Base-by-base conservation (phyloP, 345 rosid genomes). In the Cochlearia excelsa region DNA sequence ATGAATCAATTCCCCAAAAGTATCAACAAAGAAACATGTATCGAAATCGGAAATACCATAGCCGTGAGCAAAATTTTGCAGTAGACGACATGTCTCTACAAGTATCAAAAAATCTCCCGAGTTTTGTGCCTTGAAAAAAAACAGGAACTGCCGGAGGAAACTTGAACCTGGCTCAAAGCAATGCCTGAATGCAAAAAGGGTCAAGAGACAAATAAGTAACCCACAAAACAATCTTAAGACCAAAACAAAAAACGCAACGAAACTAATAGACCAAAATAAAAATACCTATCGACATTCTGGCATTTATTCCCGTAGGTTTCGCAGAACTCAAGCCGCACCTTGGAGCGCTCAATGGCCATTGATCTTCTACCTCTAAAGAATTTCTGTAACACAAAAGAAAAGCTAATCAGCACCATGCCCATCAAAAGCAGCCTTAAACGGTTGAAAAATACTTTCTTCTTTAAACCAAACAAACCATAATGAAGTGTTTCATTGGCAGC, bases 361-460 rank as follows among this genome's bases (percentile, higher is more conserved):
- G 72, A 84, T 74, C 78, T 87, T 74, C 88, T 81, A 46, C 99
- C 97, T 86, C 99, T 85, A 78, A 77, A 93, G 88, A 80, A 84
- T 93, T 87, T 93, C 99, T 93, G 96, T 61, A 79, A 51, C 66
- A 38, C 23, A 16, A 16, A 16, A 16, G 23, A 71, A 57, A 66
- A 72, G 63, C 49, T 35, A 74, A 68, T 84, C 67, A 81, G 70
- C 55, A 77, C 46, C 51, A 66, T 59, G 70, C 29, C 45, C 56
- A 58, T 42, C 53, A 59, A 9, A 64, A 51, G 34, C 33, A 54
- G 37, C 68, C 28, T 27, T 3, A 43, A 33, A 53, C 26, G 29
- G 5, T 44, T 49, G n/a, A 28, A 56, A 50, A 16, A 38, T 10
- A 11, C 26, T 7, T 49, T 4, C 7, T 10, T 51, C 42, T 34